Evolutionary conservation across 495 filamentous ascomycete species (phyloP), one percentile per base, ranked within the genome.

Genomic region (Aspergillus heteromorphus): DNA sequence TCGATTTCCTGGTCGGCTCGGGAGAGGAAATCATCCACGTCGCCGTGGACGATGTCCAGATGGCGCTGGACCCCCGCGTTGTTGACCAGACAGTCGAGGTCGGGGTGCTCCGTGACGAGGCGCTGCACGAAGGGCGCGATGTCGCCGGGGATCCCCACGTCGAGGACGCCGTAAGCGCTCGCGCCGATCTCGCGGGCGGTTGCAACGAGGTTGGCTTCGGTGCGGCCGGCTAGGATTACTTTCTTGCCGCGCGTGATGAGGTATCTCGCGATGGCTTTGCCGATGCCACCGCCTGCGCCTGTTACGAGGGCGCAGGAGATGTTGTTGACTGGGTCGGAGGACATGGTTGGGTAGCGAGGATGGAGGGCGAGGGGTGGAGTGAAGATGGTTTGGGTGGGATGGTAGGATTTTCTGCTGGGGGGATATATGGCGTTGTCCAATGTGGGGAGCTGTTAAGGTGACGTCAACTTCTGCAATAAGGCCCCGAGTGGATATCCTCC

Each of bases 1-100:
- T 76, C 60, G 51, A 79, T 72, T 57, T 79, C 73, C 40, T 76
- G 63, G 53, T 77, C 75, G 13, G 73, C 75, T 45, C 73, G 75
- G 19, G 47, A n/a, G 23, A 76, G 61, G 29, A 56, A 59, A 7
- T 59, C 59, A 7, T 34, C 18, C 6, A 56, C 31, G 2, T 34
- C 18, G 10, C 45, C 41, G 14, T 65, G 51, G 6, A 59, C 29
- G n/a, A 58, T 29, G 42, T 65, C 52, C 9, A 63, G 42, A 5
- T 65, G 65, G 17, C 63, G 45, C 49, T 69, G 66, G 4, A 65
- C 56, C 2, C 66, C 65, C 8, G 64, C 66, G 38, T 67, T 70
- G 49, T 79, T 78, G 51, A 79, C 60, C 2, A 79, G 55, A 54
- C 74, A 78, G 60, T 77, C 74, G 13, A 79, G 51, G 6, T 79